Base-by-base conservation (phyloP, 208 protist species). In the Crithidia acanthocephali region DNA sequence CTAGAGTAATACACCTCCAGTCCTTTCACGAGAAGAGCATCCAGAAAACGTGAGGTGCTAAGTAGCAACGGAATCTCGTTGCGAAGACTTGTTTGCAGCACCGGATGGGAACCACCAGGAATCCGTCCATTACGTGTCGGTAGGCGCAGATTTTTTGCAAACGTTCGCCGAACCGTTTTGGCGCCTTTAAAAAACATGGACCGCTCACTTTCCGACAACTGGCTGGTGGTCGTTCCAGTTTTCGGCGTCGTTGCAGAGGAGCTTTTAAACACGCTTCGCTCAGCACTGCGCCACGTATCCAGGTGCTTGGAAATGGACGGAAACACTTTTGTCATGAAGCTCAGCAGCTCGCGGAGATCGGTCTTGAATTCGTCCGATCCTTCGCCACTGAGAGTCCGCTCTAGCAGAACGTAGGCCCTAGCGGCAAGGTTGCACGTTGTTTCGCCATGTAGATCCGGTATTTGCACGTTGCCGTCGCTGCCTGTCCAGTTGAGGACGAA, bases 61-160 rank as follows among this genome's bases (percentile, higher is more conserved):
- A 92, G 33, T 23, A 96, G 56, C 30, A 65, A 64, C 33, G 91
- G 91, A 76, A 93, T 79, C 70, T 96, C 91, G 59, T 94, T 77
- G 25, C 77, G 75, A 22, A 83, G 69, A 68, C 68, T 79, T 23
- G 51, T 64, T 57, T 80, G 53, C 30, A 80, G 27, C 27, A 56
- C 23, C 40, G 61, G 60, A 45, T 80, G 23, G 52, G 83, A 58
- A 25, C 66, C 65, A 33, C 85, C 80, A 47, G 75, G 74, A 44
- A 85, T 47, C 13, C 57, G 45, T 11, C 79, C 73, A 57, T 83
- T 82, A 42, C 79, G 79, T 35, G 80, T 87, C 13, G 83, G 50
- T 50, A 92, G 75, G 48, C 50, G 63, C 18, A 79, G 45, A 32
- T 69, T 72, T 45, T 44, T 78, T 25, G 45, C 55, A 37, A 68